Evolutionary conservation across 2,329 filamentous ascomycete genomes (phyloP).

Genomic region (Arthrobotrys iridis): DNA sequence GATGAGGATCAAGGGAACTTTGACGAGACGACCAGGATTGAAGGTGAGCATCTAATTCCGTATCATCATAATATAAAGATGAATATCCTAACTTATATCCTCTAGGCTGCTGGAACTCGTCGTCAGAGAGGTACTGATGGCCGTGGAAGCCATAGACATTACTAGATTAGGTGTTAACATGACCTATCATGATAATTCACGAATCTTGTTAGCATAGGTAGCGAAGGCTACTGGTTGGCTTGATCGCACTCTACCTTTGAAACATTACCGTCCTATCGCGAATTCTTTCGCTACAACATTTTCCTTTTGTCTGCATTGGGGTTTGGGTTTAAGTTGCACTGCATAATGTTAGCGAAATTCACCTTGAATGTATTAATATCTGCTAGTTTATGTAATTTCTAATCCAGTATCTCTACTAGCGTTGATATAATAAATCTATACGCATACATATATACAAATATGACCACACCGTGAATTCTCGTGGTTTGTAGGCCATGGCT

Average conservation of each 20-base stretch:
- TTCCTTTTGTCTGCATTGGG: too few relatives aligned
- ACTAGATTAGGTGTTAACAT: slow-evolving; percentile 21
- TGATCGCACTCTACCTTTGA: not conserved
- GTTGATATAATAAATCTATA: too few relatives aligned
- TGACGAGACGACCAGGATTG: slow-evolving; percentile 75
- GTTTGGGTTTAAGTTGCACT: not conserved
- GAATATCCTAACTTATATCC: not conserved
- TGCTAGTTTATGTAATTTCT: not conserved
- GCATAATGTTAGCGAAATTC: not conserved
- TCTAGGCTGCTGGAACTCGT: slow-evolving; percentile 76
- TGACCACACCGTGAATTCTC: too few relatives aligned
- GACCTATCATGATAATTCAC: not conserved
- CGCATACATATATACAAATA: too few relatives aligned
- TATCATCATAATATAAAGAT: slow-evolving; percentile 24
- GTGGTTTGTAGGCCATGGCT: too few relatives aligned
- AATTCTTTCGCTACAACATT: not conserved
- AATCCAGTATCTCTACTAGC: not conserved
- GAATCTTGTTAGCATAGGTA: too few relatives aligned
- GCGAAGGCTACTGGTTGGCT: slow-evolving; percentile 24
- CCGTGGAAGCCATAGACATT: slow-evolving; percentile 65
- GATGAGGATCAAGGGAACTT: slow-evolving; percentile 75
- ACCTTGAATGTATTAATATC: too few relatives aligned
- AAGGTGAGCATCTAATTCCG: slow-evolving; percentile 67
- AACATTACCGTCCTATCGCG: not conserved
- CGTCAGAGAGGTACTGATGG: slow-evolving; percentile 80